Evolutionary conservation across 495 filamentous ascomycete genomes (phyloP).

Genomic region (Glonium stellatum): DNA sequence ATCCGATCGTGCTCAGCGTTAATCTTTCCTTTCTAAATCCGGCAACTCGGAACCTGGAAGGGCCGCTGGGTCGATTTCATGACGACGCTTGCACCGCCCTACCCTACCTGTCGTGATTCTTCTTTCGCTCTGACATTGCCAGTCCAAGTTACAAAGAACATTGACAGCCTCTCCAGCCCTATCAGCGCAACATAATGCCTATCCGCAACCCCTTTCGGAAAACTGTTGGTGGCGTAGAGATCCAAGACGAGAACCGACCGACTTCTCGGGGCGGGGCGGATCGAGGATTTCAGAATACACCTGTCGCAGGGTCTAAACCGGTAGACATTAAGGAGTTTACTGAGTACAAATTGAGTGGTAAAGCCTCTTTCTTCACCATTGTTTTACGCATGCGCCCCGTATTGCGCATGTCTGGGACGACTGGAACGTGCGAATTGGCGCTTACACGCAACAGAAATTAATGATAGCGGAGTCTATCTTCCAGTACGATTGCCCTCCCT

Average conservation of each 20-base stretch:
- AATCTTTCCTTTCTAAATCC: background rate
- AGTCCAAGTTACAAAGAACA: background rate
- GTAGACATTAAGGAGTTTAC: constrained; percentile 32
- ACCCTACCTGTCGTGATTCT: background rate
- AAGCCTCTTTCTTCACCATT: background rate
- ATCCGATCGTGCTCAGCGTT: background rate
- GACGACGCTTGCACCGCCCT: background rate
- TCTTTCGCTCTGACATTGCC: background rate
- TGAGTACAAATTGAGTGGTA: constrained; percentile 41
- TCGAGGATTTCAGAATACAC: constrained; percentile 17
- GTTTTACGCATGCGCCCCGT: too few species aligned
- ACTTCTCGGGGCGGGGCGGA: constrained; percentile 18
- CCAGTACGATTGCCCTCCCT: constrained; percentile 54
- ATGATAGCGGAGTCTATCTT: constrained; percentile 93
- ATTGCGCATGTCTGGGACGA: too few species aligned
- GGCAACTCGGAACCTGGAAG: background rate
- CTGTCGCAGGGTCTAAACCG: constrained; percentile 23
- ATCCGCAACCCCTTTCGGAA: constrained; percentile 39
- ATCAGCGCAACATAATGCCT: too few species aligned
- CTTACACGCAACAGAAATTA: constrained; percentile 62
- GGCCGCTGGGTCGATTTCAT: background rate
- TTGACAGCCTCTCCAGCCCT: background rate
- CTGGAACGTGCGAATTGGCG: constrained; percentile 7
- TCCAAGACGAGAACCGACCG: constrained; percentile 28
- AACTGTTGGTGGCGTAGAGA: constrained; percentile 21